Conservation (phyloP, 768 basidiomycete species). For the Clitopilus hobsonii region DNA sequence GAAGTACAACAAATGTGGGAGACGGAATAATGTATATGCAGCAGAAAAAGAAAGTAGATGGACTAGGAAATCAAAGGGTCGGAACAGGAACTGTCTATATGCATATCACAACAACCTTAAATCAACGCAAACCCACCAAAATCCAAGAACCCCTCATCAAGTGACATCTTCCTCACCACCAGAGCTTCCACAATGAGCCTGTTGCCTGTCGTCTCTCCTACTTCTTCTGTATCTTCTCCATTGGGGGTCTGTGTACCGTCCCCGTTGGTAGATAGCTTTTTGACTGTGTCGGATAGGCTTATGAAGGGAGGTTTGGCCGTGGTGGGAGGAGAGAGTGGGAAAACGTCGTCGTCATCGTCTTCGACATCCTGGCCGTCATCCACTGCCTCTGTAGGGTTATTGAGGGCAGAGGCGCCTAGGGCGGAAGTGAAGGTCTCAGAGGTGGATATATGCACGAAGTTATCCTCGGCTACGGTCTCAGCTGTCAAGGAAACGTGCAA, state of each 20-base stretch:
- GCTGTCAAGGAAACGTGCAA: slow-evolving; percentile 12
- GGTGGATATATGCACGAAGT: slow-evolving; percentile 1
- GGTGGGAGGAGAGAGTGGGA: slow-evolving; percentile 31
- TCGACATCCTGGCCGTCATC: neutral
- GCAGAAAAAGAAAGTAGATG: no score
- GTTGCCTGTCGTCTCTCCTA: slow-evolving; percentile 24
- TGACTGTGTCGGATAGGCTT: slow-evolving; percentile 17
- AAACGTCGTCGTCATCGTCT: slow-evolving; percentile 23
- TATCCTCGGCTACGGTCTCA: neutral
- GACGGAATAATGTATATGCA: no score
- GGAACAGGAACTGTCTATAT: no score
- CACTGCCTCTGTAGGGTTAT: slow-evolving; percentile 3
- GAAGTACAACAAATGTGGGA: no score
- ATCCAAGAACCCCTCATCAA: slow-evolving; percentile 74
- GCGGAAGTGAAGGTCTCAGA: neutral
- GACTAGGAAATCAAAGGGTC: no score
- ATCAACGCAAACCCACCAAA: slow-evolving; percentile 50
- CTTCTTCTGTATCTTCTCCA: neutral
- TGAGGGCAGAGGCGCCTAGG: slow-evolving; percentile 1
- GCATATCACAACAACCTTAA: no score
- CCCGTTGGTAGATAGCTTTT: slow-evolving; percentile 5
- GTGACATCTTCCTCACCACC: slow-evolving; percentile 70
- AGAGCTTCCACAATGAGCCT: slow-evolving; percentile 79
- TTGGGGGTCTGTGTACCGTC: slow-evolving; percentile 3
- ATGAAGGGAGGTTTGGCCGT: slow-evolving; percentile 15